phyloP scores from a whole-genome alignment of 768 basidiomycete genomes.

The Amanita rubescens region DNA sequence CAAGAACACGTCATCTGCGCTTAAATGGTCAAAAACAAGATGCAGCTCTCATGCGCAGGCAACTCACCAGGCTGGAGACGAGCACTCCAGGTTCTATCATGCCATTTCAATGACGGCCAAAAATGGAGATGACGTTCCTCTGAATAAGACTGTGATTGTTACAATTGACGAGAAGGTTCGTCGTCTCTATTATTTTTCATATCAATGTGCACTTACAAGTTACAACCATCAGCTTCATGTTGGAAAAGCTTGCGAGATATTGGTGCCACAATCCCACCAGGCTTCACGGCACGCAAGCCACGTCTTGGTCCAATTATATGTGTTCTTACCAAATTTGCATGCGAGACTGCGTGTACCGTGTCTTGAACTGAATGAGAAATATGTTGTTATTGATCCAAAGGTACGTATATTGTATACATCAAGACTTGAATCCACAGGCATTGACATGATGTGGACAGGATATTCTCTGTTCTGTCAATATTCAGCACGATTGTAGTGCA shows the following conservation, averaged over 20 bases:
- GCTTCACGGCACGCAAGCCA: background rate
- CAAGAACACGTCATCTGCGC: background rate
- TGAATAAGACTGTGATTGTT: background rate
- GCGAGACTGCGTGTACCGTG: background rate
- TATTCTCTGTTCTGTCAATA: slow-evolving; percentile 19
- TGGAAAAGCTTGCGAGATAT: background rate
- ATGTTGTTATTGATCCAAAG: slow-evolving; percentile 1
- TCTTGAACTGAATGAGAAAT: background rate
- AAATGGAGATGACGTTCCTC: background rate
- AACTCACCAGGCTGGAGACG: background rate
- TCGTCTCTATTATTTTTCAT: background rate
- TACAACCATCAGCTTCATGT: background rate
- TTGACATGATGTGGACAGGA: slow-evolving; percentile 17
- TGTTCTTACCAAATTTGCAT: slow-evolving; percentile 1
- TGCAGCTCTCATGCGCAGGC: background rate
- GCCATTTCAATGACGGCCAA: background rate
- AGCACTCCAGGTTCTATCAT: background rate
- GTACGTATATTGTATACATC: slow-evolving; percentile 10
- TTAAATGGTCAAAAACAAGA: background rate
- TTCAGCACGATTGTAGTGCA: slow-evolving; percentile 18
- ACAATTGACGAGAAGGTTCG: background rate
- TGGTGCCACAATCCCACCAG: background rate
- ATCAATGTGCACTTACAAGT: background rate
- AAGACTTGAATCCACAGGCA: slow-evolving; percentile 20
- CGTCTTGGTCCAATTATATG: slow-evolving; percentile 1